Evolutionary conservation across 805 yeast genomes (phyloP).

Genomic region (Metschnikowia hibisci): DNA sequence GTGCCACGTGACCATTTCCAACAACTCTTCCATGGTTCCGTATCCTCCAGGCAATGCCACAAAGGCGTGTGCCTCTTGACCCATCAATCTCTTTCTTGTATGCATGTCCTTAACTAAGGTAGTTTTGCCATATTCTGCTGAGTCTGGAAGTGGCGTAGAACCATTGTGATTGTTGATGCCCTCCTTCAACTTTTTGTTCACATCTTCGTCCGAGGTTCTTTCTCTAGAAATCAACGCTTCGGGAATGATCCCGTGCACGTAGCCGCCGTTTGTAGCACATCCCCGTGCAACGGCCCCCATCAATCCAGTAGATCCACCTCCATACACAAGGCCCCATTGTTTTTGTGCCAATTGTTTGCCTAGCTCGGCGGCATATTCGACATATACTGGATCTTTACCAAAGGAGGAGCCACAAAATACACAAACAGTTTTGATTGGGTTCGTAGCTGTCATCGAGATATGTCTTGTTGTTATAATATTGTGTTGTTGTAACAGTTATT

Average conservation of each 20-base stretch:
- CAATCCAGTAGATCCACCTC: constrained; percentile 85
- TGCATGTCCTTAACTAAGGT: constrained; percentile 87
- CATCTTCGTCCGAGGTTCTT: constrained; percentile 42
- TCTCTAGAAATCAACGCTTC: constrained; percentile 73
- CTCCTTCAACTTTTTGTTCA: constrained; percentile 47
- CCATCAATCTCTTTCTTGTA: constrained; percentile 83
- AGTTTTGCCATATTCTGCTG: constrained; percentile 64
- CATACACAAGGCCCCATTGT: constrained; percentile 77
- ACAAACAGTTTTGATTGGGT: constrained; percentile 51
- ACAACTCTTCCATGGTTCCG: constrained; percentile 84
- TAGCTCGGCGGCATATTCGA: constrained; percentile 52
- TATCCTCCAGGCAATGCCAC: constrained; percentile 91
- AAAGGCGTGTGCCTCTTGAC: constrained; percentile 79
- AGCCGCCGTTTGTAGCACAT: constrained; percentile 54
- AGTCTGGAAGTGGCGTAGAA: constrained; percentile 59
- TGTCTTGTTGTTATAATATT: neutral
- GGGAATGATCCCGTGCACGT: constrained; percentile 86
- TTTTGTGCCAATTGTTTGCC: constrained; percentile 56
- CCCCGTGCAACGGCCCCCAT: constrained; percentile 76
- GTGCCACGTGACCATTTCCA: constrained; percentile 89
- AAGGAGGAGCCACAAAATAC: constrained; percentile 85
- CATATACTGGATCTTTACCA: constrained; percentile 52
- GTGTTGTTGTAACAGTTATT: too few relatives aligned
- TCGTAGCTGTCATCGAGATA: constrained; percentile 22
- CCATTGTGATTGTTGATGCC: constrained; percentile 64